These are phyloP conservation scores for Chloromonas sp. DNA, from an alignment of 163 green algal genomes.

Conservation along the genomic window DNA sequence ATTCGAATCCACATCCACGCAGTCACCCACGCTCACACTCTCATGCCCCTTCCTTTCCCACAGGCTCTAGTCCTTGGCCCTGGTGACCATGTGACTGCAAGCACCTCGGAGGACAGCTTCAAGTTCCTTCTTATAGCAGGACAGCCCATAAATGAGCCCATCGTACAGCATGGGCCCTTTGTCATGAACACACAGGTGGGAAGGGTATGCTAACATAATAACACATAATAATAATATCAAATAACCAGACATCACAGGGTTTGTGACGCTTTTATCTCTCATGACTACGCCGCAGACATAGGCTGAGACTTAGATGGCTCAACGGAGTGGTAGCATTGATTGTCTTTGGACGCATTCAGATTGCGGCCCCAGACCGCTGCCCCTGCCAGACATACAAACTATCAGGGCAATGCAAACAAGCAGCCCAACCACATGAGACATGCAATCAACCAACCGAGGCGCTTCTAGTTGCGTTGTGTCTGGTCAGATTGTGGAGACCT, in stretches of 20 bases:
- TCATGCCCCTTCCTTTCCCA: background rate
- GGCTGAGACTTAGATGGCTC: too few relatives aligned
- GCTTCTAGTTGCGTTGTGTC: background rate
- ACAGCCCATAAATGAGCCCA: conserved; percentile 77
- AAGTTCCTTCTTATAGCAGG: conserved; percentile 81
- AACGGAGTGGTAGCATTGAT: background rate
- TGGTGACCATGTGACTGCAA: conserved; percentile 42
- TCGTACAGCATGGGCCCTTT: conserved; percentile 80
- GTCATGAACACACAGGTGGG: conserved; percentile 61
- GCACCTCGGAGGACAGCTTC: conserved; percentile 25
- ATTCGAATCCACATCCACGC: too few relatives aligned
- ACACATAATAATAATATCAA: background rate
- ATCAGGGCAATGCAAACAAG: background rate
- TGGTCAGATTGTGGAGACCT: background rate
- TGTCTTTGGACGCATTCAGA: background rate
- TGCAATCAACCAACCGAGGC: background rate
- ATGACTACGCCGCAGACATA: too few relatives aligned
- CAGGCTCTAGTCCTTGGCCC: conserved; percentile 46
- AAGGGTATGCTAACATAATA: background rate
- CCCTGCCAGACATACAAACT: background rate
- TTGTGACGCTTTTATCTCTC: background rate
- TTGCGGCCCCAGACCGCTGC: background rate
- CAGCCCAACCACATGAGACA: background rate
- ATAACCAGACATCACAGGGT: background rate
- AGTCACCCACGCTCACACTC: background rate